Evolutionary conservation across 306 rosid species (phyloP).

Genomic region (Delonix regia): DNA sequence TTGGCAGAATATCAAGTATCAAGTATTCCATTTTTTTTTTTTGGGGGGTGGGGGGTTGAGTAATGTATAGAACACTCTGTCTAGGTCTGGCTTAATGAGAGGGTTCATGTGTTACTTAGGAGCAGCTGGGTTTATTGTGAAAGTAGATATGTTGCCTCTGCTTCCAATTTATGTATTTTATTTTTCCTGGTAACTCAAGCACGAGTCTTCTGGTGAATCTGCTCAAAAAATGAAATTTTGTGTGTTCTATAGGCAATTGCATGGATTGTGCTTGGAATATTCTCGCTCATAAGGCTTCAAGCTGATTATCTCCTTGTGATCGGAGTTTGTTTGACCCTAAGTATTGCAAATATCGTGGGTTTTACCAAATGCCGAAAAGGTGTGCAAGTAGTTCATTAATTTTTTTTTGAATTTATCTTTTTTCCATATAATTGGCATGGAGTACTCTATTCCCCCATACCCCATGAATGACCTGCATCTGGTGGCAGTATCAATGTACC

Average conservation of each 20-base stretch:
- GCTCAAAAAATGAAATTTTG: constrained; percentile 19
- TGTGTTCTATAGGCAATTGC: constrained; percentile 61
- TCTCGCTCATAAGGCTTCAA: constrained; percentile 93
- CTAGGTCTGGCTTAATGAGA: neutral
- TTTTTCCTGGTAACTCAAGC: neutral
- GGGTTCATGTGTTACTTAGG: constrained; percentile 22
- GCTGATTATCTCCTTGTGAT: constrained; percentile 96
- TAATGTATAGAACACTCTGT: neutral
- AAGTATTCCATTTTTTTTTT: neutral
- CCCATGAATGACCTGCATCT: neutral
- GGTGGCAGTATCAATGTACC: neutral
- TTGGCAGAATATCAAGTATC: neutral
- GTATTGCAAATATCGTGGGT: constrained; percentile 93
- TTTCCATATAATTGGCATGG: neutral
- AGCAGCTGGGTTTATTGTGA: neutral
- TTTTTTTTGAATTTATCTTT: constrained; percentile 18
- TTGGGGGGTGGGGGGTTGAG: too few relatives aligned
- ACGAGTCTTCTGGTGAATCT: neutral
- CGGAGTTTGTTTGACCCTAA: constrained; percentile 95
- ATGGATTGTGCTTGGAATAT: constrained; percentile 85
- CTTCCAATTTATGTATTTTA: neutral
- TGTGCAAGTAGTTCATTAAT: constrained; percentile 34
- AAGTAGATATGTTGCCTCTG: neutral
- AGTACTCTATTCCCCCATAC: neutral
- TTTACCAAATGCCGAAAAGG: constrained; percentile 98